A percentile compares a stretch with the other conserved stretches of the same genome.
Evolutionary conservation across 2,329 filamentous ascomycete genomes (phyloP).

Genomic region (Hymenoscyphus infarciens): DNA sequence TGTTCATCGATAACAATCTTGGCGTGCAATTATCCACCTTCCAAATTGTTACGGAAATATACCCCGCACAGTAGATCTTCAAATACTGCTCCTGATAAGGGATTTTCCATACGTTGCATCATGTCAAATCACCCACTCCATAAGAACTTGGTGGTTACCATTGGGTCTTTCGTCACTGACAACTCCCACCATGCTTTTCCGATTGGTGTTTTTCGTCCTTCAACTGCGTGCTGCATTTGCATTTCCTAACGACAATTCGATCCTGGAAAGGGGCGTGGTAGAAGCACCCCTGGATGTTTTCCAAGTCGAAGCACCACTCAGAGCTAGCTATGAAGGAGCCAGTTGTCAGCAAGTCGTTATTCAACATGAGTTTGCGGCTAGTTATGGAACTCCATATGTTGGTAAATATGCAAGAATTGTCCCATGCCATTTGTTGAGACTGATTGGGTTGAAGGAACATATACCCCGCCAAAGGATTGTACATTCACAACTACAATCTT

Average conservation of each 20-base stretch:
- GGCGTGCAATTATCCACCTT: no score
- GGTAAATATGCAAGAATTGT: constrained; percentile 48
- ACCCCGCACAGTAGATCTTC: no score
- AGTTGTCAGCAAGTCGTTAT: constrained; percentile 24
- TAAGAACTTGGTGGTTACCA: no score
- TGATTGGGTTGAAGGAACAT: constrained; percentile 55
- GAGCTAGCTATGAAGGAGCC: constrained; percentile 20
- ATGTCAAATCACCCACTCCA: no score
- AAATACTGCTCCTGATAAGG: no score
- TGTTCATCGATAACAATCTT: no score
- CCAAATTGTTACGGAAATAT: no score
- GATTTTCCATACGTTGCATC: no score
- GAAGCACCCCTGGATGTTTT: constrained; percentile 18
- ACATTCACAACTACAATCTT: constrained; percentile 71
- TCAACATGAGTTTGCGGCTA: constrained; percentile 63
- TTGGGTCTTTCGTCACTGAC: no score
- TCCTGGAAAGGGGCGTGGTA: neutral
- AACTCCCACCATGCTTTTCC: neutral
- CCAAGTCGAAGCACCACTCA: constrained; percentile 25
- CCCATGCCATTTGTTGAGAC: constrained; percentile 4
- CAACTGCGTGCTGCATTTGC: neutral
- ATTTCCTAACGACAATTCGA: neutral
- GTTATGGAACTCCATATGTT: constrained; percentile 71
- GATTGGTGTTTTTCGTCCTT: neutral
- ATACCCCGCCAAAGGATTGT: constrained; percentile 62